Conservation (phyloP, 441 rosid genomes). For the Bocquillonia castaneifolia region DNA sequence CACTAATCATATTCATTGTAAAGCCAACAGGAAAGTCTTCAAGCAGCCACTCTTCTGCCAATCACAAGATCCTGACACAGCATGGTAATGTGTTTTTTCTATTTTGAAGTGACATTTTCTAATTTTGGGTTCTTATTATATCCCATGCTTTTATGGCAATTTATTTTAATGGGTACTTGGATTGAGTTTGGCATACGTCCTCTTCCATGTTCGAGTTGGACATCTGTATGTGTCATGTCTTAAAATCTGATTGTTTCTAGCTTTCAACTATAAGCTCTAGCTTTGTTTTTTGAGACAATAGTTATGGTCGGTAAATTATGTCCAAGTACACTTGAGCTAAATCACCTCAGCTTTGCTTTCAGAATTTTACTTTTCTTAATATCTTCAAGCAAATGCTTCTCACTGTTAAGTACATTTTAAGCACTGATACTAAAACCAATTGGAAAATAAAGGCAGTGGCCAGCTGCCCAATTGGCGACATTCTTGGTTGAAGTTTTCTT, state of each 20-base stretch:
- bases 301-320: background rate
- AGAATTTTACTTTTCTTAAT: background rate
- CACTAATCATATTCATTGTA: constrained; percentile 50
- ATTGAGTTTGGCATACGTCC: background rate
- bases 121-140: background rate
- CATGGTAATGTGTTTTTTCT: constrained; percentile 40
- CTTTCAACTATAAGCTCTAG: background rate
- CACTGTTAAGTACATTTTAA: background rate
- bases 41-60: constrained; percentile 43
- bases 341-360: background rate
- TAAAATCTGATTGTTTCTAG: background rate
- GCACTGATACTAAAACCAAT: constrained; percentile 30
- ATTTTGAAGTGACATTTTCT: background rate
- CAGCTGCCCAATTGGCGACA: background rate
- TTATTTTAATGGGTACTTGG: background rate
- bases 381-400: background rate
- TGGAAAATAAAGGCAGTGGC: constrained; percentile 15
- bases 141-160: background rate
- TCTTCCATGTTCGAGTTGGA: background rate
- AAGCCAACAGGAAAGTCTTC: constrained; percentile 26
- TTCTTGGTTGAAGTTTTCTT: constrained; percentile 18
- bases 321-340: background rate
- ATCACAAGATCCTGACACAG: constrained; percentile 52
- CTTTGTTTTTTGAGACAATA: background rate
- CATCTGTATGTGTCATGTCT: background rate